Conservation (phyloP, 208 protist genomes). For the Trichomonas gallinae region DNA sequence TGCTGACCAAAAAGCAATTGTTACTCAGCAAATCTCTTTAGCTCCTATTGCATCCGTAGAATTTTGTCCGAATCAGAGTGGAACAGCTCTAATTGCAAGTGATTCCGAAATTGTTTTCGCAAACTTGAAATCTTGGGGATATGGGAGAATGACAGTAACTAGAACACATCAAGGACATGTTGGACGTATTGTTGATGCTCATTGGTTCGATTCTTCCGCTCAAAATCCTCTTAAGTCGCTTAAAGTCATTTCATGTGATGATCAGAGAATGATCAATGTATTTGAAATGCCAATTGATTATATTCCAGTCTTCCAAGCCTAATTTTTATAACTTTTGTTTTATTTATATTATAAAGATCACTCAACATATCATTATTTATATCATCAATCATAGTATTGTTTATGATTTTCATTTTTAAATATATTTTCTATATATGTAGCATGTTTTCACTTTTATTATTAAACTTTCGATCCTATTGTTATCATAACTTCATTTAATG, state of each 20-base stretch:
- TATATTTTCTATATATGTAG: too few species aligned
- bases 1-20: not conserved
- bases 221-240: not conserved
- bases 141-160: not conserved
- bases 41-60: not conserved
- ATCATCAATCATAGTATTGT: too few species aligned
- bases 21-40: not conserved
- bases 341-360: too few species aligned
- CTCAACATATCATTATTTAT: too few species aligned
- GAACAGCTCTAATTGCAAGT: not conserved
- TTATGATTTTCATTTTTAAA: too few species aligned
- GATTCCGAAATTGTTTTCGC: not conserved
- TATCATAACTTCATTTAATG: too few species aligned
- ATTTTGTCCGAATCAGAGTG: not conserved
- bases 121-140: not conserved
- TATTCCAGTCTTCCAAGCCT: not conserved
- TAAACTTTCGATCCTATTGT: too few species aligned
- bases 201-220: not conserved
- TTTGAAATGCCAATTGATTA: not conserved
- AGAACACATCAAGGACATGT: not conserved
- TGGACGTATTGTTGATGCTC: not conserved
- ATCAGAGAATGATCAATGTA: not conserved
- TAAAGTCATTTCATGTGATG: not conserved
- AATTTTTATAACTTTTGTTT: not conserved
- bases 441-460: too few species aligned